A percentile compares a stretch with the other conserved stretches of the same genome.
phyloP scores from a whole-genome alignment of 2,329 filamentous ascomycete species.

The Hymenoscyphus fructigenus region DNA sequence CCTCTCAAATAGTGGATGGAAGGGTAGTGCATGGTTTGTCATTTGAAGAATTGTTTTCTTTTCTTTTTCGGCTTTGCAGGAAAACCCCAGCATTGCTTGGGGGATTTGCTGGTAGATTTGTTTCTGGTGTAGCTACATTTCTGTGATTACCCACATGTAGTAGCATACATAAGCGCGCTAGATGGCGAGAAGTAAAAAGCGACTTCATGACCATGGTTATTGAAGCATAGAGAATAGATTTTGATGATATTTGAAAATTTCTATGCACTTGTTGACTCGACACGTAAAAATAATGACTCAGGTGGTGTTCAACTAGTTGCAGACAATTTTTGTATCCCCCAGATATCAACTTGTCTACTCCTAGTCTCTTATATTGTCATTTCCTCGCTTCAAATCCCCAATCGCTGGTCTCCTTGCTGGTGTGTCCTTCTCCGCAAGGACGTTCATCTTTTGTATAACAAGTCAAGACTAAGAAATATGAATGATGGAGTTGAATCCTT shows the following conservation, averaged over 20 bases:
- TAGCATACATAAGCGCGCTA: background rate
- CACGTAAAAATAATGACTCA: no score
- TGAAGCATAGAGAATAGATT: slow-evolving; percentile 7
- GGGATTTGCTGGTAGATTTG: background rate
- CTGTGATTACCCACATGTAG: background rate
- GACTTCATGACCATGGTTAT: background rate
- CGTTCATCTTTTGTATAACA: no score
- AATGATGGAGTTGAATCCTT: no score
- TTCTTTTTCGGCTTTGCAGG: background rate
- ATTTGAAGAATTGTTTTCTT: background rate
- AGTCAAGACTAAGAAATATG: no score
- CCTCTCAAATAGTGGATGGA: background rate
- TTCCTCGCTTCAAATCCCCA: no score
- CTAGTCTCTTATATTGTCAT: no score
- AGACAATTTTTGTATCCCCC: no score
- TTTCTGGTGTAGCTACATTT: background rate
- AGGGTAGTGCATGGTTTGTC: background rate
- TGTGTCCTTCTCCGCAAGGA: no score
- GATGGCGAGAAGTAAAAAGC: background rate
- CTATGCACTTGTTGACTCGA: background rate
- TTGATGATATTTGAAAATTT: background rate
- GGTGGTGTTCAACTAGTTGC: no score
- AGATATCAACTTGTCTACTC: no score
- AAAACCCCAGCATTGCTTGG: slow-evolving; percentile 1
- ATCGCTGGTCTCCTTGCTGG: no score